phyloP scores from a whole-genome alignment of 2,329 filamentous ascomycete genomes.

The Ramichloridium luteum region DNA sequence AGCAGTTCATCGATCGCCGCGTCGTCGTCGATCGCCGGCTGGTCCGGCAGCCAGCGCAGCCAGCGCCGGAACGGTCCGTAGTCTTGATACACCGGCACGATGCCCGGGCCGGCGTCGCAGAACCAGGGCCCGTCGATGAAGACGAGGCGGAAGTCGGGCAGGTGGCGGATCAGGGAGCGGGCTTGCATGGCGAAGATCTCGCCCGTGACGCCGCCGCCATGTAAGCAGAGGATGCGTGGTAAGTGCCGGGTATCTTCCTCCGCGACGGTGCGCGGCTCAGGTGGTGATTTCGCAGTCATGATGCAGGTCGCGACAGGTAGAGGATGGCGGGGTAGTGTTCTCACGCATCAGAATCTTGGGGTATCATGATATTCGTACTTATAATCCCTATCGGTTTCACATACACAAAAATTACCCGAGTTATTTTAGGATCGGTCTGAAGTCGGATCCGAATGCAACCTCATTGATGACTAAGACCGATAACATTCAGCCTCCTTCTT shows the following conservation, averaged over 20 bases:
- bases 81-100: slow-evolving; percentile 52
- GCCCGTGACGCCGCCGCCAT: slow-evolving; percentile 66
- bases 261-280: background rate
- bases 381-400: too few relatives aligned
- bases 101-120: slow-evolving; percentile 48
- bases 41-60: slow-evolving; percentile 51
- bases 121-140: slow-evolving; percentile 60
- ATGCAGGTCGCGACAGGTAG: too few relatives aligned
- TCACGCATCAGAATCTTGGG: too few relatives aligned
- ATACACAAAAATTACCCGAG: too few relatives aligned
- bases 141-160: slow-evolving; percentile 55
- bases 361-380: too few relatives aligned
- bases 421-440: too few relatives aligned
- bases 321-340: too few relatives aligned
- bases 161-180: slow-evolving; percentile 40
- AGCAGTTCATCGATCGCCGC: slow-evolving; percentile 35
- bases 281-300: too few relatives aligned
- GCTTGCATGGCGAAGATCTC: slow-evolving; percentile 56
- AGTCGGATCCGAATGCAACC: too few relatives aligned
- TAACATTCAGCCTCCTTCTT: too few relatives aligned
- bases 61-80: slow-evolving; percentile 53
- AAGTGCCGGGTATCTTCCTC: slow-evolving; percentile 13
- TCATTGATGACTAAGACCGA: too few relatives aligned
- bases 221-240: slow-evolving; percentile 67
- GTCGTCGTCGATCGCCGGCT: slow-evolving; percentile 42